Evolutionary conservation across 345 rosid species (phyloP).

Genomic region (Physaria fendleri): DNA sequence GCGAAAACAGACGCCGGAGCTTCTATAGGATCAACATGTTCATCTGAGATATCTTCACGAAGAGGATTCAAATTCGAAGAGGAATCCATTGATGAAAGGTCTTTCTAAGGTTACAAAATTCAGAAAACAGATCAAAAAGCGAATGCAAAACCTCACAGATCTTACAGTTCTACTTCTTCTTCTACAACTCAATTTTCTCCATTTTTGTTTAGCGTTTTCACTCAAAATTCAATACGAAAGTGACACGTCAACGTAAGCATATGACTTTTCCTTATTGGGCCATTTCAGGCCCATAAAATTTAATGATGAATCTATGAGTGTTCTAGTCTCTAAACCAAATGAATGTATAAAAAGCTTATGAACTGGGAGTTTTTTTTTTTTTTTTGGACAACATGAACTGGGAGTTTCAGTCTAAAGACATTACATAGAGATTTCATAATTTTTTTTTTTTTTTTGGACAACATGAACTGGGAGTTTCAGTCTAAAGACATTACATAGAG

Average conservation of each 20-base stretch:
- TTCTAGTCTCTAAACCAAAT: no score
- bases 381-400: no score
- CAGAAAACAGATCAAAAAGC: not conserved
- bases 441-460: no score
- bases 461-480: not conserved
- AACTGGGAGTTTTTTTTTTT: no score
- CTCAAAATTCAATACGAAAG: constrained; percentile 7
- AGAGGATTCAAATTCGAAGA: constrained; percentile 41
- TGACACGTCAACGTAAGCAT: not conserved
- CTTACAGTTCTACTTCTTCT: constrained; percentile 1
- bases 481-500: not conserved
- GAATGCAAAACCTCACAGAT: not conserved
- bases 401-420: not conserved
- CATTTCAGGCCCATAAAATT: not conserved
- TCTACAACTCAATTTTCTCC: not conserved
- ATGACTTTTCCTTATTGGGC: not conserved
- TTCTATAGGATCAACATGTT: constrained; percentile 15
- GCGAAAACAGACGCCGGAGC: constrained; percentile 49
- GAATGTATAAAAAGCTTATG: not conserved
- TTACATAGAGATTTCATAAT: constrained; percentile 1
- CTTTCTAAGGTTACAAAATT: no score
- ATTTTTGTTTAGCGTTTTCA: not conserved
- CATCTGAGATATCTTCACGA: constrained; percentile 42
- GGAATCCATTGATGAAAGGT: constrained; percentile 40
- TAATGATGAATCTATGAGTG: no score